Evolutionary conservation across 179 eudicot species (phyloP), one percentile per base, ranked within the genome.

Genomic region (Amaranthus tricolor): DNA sequence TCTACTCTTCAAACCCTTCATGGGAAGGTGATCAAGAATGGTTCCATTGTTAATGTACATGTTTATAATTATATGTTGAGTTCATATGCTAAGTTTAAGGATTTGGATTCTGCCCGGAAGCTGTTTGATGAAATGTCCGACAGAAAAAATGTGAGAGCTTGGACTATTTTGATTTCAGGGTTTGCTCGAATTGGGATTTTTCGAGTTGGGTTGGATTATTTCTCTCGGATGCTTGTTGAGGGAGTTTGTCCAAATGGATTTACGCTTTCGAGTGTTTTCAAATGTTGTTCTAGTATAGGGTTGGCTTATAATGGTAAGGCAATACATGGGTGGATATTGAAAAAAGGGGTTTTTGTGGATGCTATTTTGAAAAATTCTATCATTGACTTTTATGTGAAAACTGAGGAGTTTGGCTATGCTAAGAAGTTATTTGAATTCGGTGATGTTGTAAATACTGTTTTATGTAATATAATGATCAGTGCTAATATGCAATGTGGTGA

Each of bases 391-490:
- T 94, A 92, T 80, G 88, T 81, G 19, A 94, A 92, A 78, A 83
- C 81, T 66, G 77, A 85, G n/a, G 81, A 78, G 62, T 66, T 83
- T 83, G 79, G 76, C 51, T 84, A 82, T 81, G 96, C 88, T 44
- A 77, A 77, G 74, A 81, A 73, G 56, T 51, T 87, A 64, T 94
- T 94, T 80, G 87, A 79, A 70, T 61, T 73, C 62, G 80, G 74
- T 66, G 83, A 52, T 45, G 85, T 77, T 58, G 87, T 76, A n/a
- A 83, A 92, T 79, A 74, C 82, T 0, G 87, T 87, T 54, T 77
- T 92, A 1, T 94, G 96, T 89, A 94, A 94, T 73, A 86, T 94
- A 81, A 87, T 92, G 87, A 85, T 94, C 68, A 82, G 84, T 65
- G 88, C 85, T 1, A 75, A 59, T 77, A 51, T 89, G 71, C 76